A percentile compares a stretch with the other conserved stretches of the same genome.
Evolutionary conservation across 495 filamentous ascomycete species (phyloP).

Genomic region (Penicillium ucsense): DNA sequence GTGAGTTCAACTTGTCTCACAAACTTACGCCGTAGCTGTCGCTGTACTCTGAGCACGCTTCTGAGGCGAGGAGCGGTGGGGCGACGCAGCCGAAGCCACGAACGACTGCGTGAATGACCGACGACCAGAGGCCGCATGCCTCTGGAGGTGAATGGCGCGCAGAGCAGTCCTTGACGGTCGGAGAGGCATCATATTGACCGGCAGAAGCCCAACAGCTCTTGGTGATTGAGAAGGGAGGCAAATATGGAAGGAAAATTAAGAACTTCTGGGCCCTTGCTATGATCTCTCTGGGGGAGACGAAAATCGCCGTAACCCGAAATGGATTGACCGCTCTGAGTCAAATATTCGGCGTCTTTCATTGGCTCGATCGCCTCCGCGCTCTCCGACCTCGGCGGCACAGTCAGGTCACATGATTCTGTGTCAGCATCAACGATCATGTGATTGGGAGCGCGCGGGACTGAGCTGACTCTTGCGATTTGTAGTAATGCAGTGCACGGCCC

Average conservation of each 20-base stretch:
- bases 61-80: constrained; percentile 35
- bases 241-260: constrained; percentile 7
- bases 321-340: constrained; percentile 15
- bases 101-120: constrained; percentile 34
- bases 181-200: constrained; percentile 39
- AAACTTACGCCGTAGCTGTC: constrained; percentile 36
- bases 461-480: too few relatives aligned
- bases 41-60: constrained; percentile 44
- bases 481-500: not conserved
- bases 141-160: constrained; percentile 36
- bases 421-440: not conserved
- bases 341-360: constrained; percentile 22
- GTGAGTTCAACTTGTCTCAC: too few relatives aligned
- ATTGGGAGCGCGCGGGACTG: not conserved
- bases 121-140: constrained; percentile 28
- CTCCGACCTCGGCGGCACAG: constrained; percentile 27
- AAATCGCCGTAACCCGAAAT: constrained; percentile 16
- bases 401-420: constrained; percentile 3
- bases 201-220: constrained; percentile 17
- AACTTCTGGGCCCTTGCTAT: constrained; percentile 12
- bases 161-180: constrained; percentile 39
- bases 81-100: constrained; percentile 33
- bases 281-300: constrained; percentile 19
- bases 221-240: not conserved
- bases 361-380: constrained; percentile 10